Evolutionary conservation across 2,329 filamentous ascomycete genomes (phyloP).

Genomic region (Trichoderma citrinoviride): DNA sequence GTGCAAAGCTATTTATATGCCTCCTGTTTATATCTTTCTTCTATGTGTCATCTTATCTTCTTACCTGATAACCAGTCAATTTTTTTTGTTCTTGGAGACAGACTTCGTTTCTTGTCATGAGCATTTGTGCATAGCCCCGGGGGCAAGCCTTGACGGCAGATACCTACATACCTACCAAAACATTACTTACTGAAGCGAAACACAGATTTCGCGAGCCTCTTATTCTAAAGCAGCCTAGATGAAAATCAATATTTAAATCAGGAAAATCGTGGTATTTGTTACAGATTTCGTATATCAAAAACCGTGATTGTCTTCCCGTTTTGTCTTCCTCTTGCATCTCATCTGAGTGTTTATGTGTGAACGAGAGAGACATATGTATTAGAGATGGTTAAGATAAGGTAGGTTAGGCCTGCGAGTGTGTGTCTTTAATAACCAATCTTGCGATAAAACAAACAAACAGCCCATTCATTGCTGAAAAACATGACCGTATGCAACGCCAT

Average conservation of each 20-base stretch:
- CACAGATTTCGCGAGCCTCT: neutral
- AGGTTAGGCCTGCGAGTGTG: conserved; percentile 24
- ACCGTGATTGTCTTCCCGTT: neutral
- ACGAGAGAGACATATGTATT: neutral
- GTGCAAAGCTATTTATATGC: neutral
- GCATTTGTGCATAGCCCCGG: conserved; percentile 11
- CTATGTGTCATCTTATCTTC: conserved; percentile 9
- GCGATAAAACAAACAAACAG: conserved; percentile 27
- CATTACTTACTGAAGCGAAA: neutral
- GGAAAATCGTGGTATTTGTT: conserved; percentile 5
- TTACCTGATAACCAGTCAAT: neutral
- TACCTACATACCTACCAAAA: neutral
- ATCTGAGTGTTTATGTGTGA: neutral
- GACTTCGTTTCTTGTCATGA: conserved; percentile 4
- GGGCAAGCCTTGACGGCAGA: conserved; percentile 7
- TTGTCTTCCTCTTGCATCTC: neutral
- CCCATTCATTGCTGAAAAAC: conserved; percentile 30
- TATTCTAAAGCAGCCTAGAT: neutral
- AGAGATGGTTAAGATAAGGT: conserved; percentile 18
- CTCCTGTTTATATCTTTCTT: neutral
- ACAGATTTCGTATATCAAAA: neutral
- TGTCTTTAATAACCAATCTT: conserved; percentile 36
- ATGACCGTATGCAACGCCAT: conserved; percentile 36
- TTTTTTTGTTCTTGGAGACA: neutral
- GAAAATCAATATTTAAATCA: neutral